Evolutionary conservation across 345 rosid species (phyloP).

Genomic region (Populus nigra): DNA sequence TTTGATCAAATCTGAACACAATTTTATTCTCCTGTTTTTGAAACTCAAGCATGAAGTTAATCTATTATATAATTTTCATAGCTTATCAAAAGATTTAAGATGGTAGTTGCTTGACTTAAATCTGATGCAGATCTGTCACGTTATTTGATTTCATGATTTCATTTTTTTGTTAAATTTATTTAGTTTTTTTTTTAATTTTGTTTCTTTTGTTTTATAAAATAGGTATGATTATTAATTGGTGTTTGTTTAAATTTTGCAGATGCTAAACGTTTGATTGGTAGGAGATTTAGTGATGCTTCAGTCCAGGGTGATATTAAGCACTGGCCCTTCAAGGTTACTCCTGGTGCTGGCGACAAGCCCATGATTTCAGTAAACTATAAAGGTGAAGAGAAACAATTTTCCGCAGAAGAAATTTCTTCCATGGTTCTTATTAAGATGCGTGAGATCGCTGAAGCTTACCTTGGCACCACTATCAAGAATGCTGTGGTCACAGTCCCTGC

Average conservation of each 20-base stretch:
- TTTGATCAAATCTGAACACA: not conserved
- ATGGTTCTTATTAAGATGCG: conserved; percentile 20
- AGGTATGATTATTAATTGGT: not conserved
- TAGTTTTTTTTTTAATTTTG: no score
- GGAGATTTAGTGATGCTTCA: conserved; percentile 21
- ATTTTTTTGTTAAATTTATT: no score
- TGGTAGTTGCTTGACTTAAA: not conserved
- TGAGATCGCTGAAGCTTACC: conserved; percentile 18
- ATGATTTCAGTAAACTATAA: conserved; percentile 23
- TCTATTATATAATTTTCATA: not conserved
- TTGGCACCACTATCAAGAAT: conserved; percentile 6
- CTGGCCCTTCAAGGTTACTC: conserved; percentile 28
- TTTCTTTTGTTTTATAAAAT: not conserved
- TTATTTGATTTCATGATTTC: not conserved
- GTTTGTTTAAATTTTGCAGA: not conserved
- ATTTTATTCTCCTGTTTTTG: not conserved
- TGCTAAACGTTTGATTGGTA: conserved; percentile 34
- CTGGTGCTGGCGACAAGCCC: conserved; percentile 34
- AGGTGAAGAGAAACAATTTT: conserved; percentile 9
- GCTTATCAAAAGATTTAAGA: not conserved
- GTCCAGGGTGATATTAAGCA: conserved; percentile 28
- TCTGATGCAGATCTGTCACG: not conserved
- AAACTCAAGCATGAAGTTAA: not conserved
- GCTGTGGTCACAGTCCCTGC: conserved; percentile 23
- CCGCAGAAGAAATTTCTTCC: conserved; percentile 17